phyloP scores from a whole-genome alignment of 1,284 basidiomycete species.

The Malassezia nana region DNA sequence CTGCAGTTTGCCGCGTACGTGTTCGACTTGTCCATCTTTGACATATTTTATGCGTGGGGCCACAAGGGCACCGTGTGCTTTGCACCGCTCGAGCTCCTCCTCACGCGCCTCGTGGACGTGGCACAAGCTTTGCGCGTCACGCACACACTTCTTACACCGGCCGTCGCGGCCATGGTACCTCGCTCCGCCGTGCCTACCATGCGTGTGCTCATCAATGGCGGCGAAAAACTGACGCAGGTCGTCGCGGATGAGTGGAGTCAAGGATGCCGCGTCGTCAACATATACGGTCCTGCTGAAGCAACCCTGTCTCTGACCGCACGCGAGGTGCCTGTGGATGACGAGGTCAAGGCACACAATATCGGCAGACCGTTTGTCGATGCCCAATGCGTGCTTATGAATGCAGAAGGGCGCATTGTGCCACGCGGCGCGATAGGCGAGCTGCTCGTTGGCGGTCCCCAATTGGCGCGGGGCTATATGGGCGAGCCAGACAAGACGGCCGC shows the following conservation, averaged over 20 bases:
- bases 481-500: constrained; percentile 42
- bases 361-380: constrained; percentile 46
- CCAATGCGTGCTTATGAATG: constrained; percentile 41
- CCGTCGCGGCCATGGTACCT: constrained; percentile 48
- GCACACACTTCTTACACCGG: constrained; percentile 47
- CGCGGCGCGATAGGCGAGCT: constrained; percentile 49
- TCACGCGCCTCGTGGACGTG: constrained; percentile 34
- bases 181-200: constrained; percentile 38
- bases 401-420: constrained; percentile 35
- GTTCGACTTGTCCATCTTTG: constrained; percentile 47
- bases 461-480: constrained; percentile 41
- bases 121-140: constrained; percentile 35
- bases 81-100: constrained; percentile 29
- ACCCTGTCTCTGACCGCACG: constrained; percentile 46
- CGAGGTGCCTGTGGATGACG: constrained; percentile 35
- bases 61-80: constrained; percentile 44
- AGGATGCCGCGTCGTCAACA: constrained; percentile 43
- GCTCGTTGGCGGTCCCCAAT: constrained; percentile 39
- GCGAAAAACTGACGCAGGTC: constrained; percentile 49
- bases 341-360: constrained; percentile 48
- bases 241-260: constrained; percentile 49
- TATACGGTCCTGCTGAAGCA: constrained; percentile 47
- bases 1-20: constrained; percentile 48
- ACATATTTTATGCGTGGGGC: constrained; percentile 46
- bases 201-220: constrained; percentile 48